phyloP scores from a whole-genome alignment of 208 protist species.

The Wallacemonas sp. region DNA sequence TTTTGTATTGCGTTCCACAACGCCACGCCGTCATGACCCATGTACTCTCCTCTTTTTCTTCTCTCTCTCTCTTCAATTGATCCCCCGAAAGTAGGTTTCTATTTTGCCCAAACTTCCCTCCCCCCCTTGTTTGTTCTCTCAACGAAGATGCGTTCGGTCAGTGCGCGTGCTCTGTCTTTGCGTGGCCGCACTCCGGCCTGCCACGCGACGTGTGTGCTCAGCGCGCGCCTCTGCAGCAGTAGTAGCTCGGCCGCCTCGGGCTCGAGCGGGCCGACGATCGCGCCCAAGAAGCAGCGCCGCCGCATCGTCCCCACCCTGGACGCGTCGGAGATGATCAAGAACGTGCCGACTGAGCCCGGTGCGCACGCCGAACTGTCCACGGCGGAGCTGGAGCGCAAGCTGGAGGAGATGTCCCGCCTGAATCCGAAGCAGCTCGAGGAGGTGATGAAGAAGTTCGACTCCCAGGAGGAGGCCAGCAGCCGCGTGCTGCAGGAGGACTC shows the following conservation, averaged over 20 bases:
- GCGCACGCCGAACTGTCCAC: conserved; percentile 84
- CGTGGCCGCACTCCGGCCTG: neutral
- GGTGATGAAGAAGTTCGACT: conserved; percentile 55
- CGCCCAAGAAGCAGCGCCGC: conserved; percentile 64
- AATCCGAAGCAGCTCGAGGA: conserved; percentile 72
- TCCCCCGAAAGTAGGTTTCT: no score
- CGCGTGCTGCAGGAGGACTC: conserved; percentile 82
- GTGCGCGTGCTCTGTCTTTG: neutral
- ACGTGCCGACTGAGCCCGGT: conserved; percentile 74
- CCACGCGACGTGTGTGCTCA: neutral
- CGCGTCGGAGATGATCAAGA: conserved; percentile 52
- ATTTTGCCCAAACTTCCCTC: no score
- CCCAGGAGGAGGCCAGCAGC: conserved; percentile 70
- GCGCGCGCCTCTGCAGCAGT: conserved; percentile 3
- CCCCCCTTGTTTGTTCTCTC: neutral
- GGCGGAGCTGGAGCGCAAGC: conserved; percentile 82
- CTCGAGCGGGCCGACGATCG: conserved; percentile 32
- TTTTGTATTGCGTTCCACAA: no score
- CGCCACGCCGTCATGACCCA: no score
- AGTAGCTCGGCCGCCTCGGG: neutral
- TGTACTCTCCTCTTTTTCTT: no score
- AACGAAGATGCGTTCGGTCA: no score
- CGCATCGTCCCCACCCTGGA: conserved; percentile 60
- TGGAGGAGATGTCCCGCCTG: conserved; percentile 77
- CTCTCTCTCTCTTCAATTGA: neutral